These are phyloP conservation scores for Diospyros lotus DNA, from an alignment of 148 eudicot genomes.

Conservation along the genomic window DNA sequence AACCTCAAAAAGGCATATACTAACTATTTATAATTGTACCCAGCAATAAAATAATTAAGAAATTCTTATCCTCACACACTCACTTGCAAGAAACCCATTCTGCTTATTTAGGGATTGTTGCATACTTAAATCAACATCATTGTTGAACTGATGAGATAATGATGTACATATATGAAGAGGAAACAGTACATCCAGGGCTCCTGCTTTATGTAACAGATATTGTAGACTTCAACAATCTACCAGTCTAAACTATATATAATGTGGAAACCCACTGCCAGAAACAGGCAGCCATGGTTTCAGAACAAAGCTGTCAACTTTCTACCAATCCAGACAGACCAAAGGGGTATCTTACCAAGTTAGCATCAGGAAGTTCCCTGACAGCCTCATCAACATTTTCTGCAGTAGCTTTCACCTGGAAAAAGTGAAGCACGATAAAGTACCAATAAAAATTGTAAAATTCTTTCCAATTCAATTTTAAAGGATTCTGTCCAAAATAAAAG, in stretches of 20 bases:
- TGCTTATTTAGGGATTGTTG: no score
- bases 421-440: not conserved
- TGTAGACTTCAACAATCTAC: not conserved
- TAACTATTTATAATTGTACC: not conserved
- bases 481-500: no score
- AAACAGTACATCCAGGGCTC: not conserved
- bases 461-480: no score
- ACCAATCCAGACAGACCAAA: conserved; percentile 29
- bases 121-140: not conserved
- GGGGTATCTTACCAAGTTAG: conserved; percentile 96
- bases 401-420: conserved; percentile 83
- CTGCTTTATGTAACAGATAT: not conserved
- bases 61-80: not conserved
- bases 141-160: not conserved
- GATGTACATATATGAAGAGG: not conserved
- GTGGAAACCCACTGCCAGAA: no score
- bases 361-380: conserved; percentile 99
- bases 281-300: no score
- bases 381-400: conserved; percentile 97
- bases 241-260: not conserved
- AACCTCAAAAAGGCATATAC: not conserved
- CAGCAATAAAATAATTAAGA: not conserved
- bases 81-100: no score
- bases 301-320: no score
- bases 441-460: not conserved